Evolutionary conservation across 1,284 basidiomycete species (phyloP).

Genomic region (Kwoniella shivajii): DNA sequence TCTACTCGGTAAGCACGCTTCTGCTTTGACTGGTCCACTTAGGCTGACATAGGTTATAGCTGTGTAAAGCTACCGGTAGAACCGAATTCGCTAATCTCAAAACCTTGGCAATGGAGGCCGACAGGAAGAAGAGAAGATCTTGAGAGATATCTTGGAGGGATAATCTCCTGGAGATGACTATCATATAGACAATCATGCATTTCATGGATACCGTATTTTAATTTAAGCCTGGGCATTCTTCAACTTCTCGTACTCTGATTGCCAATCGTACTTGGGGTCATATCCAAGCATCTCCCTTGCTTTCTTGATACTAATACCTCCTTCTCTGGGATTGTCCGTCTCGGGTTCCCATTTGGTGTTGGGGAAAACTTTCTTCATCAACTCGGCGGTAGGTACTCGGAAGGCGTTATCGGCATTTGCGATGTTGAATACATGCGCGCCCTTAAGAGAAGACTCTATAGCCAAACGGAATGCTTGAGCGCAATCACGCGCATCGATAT

Average conservation of each 20-base stretch:
- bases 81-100: slow-evolving; percentile 72
- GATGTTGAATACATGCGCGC: slow-evolving; percentile 53
- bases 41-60: slow-evolving; percentile 22
- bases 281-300: slow-evolving; percentile 51
- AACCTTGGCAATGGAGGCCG: slow-evolving; percentile 47
- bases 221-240: too few species aligned
- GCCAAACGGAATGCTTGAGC: slow-evolving; percentile 51
- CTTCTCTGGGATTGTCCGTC: slow-evolving; percentile 34
- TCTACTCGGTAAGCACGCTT: slow-evolving; percentile 58
- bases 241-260: slow-evolving; percentile 23
- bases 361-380: slow-evolving; percentile 51
- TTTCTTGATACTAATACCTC: slow-evolving; percentile 50
- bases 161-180: not conserved
- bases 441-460: slow-evolving; percentile 42
- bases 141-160: too few species aligned
- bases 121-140: slow-evolving; percentile 20
- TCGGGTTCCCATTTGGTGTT: slow-evolving; percentile 39
- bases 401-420: slow-evolving; percentile 53
- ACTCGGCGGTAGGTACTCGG: slow-evolving; percentile 41
- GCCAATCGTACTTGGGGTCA: slow-evolving; percentile 45
- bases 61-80: slow-evolving; percentile 81
- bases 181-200: not conserved
- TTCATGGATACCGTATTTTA: not conserved
- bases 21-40: not conserved
- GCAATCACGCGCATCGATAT: slow-evolving; percentile 51